These are phyloP conservation scores for Pseudopithomyces chartarum DNA, from an alignment of 2,329 filamentous ascomycete genomes.

Conservation along the genomic window DNA sequence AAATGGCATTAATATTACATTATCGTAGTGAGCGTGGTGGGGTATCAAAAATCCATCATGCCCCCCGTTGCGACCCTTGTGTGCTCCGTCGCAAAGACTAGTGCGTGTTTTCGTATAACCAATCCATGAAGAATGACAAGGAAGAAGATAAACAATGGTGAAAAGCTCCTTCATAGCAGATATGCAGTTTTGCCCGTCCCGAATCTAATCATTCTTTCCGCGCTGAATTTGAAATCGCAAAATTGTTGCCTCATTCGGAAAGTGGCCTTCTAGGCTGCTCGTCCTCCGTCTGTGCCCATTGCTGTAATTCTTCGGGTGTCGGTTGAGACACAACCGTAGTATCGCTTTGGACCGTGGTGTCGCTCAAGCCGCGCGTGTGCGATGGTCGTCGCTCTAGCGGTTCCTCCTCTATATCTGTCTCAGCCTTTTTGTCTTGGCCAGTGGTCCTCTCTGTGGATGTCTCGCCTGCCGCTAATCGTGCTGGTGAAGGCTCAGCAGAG, in stretches of 20 bases:
- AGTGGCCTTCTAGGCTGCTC: slow-evolving; percentile 20
- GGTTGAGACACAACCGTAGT: slow-evolving; percentile 42
- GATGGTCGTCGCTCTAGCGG: slow-evolving; percentile 30
- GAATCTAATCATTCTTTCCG: neutral
- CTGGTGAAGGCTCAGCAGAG: slow-evolving; percentile 7
- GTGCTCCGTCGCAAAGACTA: neutral
- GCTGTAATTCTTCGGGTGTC: slow-evolving; percentile 38
- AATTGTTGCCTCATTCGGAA: slow-evolving; percentile 12
- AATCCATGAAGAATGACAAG: slow-evolving; percentile 5
- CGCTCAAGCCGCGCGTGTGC: slow-evolving; percentile 38
- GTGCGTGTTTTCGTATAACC: neutral
- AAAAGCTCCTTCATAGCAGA: neutral
- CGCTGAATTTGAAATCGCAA: neutral
- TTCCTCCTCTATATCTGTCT: slow-evolving; percentile 6
- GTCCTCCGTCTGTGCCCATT: slow-evolving; percentile 24
- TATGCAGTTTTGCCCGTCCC: neutral
- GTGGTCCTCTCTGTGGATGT: neutral
- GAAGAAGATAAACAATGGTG: slow-evolving; percentile 3
- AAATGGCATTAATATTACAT: slow-evolving; percentile 3
- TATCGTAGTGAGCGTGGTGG: slow-evolving; percentile 5
- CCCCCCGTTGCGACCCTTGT: neutral
- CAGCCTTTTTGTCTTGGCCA: slow-evolving; percentile 3
- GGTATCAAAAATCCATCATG: neutral
- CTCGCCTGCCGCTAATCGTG: neutral
- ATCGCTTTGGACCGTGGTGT: slow-evolving; percentile 38